A percentile compares a stretch with the other conserved stretches of the same genome.
Conservation (phyloP, 2,329 filamentous ascomycete genomes). For the Scorias spongiosa region DNA sequence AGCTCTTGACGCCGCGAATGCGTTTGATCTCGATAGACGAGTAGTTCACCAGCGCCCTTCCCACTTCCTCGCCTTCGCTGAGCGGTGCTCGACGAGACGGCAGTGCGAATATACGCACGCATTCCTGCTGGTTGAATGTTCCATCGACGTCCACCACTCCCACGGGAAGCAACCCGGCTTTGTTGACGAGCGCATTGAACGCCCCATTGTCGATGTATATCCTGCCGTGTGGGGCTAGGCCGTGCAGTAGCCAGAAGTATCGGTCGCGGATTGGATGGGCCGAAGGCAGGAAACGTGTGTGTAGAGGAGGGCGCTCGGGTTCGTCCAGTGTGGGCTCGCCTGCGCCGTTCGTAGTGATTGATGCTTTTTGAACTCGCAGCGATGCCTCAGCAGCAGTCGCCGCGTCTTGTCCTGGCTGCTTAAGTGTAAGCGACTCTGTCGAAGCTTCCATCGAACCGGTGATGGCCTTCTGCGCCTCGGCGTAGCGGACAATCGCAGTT, state of each 20-base stretch:
- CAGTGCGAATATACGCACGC: conserved; percentile 72
- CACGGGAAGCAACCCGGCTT: conserved; percentile 76
- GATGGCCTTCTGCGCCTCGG: conserved; percentile 45
- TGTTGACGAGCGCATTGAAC: conserved; percentile 60
- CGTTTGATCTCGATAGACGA: conserved; percentile 66
- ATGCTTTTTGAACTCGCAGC: conserved; percentile 9
- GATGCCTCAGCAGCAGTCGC: conserved; percentile 2
- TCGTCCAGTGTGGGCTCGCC: conserved; percentile 13
- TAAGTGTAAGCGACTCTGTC: conserved; percentile 3
- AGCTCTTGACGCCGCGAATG: conserved; percentile 73
- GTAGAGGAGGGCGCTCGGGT: conserved; percentile 42
- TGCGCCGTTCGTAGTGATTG: conserved; percentile 10
- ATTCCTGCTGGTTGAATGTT: conserved; percentile 80
- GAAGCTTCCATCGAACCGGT: conserved; percentile 12
- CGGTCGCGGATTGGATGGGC: conserved; percentile 75
- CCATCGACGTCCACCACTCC: conserved; percentile 86
- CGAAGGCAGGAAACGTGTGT: conserved; percentile 85
- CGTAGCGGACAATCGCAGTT: conserved; percentile 66
- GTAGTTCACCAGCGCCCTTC: conserved; percentile 84
- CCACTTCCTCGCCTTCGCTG: conserved; percentile 47
- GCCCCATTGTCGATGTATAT: conserved; percentile 89
- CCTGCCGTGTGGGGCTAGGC: conserved; percentile 75
- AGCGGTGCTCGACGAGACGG: conserved; percentile 35
- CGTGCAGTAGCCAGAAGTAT: conserved; percentile 94
- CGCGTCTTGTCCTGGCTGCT: neutral